Base-by-base conservation (phyloP, 2,329 filamentous ascomycete genomes). In the Colletotrichum trifolii region DNA sequence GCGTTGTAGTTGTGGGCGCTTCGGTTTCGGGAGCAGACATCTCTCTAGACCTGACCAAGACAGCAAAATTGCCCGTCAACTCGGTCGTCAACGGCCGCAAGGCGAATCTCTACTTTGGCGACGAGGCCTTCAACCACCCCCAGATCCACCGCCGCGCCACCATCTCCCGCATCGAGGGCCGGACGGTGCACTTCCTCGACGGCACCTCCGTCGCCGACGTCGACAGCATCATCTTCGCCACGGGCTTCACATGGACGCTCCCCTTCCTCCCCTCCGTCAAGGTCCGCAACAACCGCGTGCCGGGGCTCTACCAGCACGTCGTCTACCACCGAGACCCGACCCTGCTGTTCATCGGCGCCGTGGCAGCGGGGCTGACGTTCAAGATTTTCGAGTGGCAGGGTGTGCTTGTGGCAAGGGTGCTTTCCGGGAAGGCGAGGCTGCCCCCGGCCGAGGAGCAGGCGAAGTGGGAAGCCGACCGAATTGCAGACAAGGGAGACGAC, bases 301-400 rank as follows among this genome's bases (percentile, higher is more conserved):
- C 83, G 0, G 81, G 79, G 8, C 74, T 89, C 0, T 89, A 87
- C 69, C 84, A 87, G 69, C 87, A 89, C 69, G 76, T 88, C 1
- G 83, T 89, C 7, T 87, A 81, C 72, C 78, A 77, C 39, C 69
- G 80, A 15, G 87, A 89, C 67, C 83, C 86, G 0, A 84, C 81
- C 0, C 75, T 89, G 9, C 74, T 84, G 2, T 89, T 89, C 69
- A 78, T 89, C 2, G 87, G 87, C 34, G 87, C 87, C 4, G 85
- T 83, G 0, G 77, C 78, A 1, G 83, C 84, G 0, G 85, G 85
- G 0, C 74, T 91, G 35, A 91, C 89, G 0, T 91, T 91, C 76
- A 89, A 88, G 71, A 82, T 90, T 36, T 90, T 89, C 60, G 89
- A 91, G 75, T 90, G 87, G 86, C 88, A 91, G 70, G 87, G 87